Base-by-base conservation (phyloP, 2,329 filamentous ascomycete genomes). In the Trichoderma gracile region DNA sequence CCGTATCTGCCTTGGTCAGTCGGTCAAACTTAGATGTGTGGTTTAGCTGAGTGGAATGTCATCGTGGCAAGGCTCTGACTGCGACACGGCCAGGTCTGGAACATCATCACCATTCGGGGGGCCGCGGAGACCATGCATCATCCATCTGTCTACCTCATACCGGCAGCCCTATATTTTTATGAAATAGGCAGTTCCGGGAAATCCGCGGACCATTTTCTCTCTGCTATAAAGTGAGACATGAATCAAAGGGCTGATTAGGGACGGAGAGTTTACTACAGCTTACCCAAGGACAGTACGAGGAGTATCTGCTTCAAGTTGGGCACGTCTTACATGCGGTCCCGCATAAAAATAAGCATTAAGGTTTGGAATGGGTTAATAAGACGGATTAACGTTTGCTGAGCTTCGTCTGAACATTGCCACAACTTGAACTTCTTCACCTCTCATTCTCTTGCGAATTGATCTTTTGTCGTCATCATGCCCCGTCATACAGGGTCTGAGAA, bases 91-190 rank as follows among this genome's bases (percentile, higher is more conserved):
- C 82, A 0, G 82, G 80, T 0, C 78, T 83, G 0, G 84, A 83
- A 0, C 85, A 83, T 30, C 83, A 86, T 72, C 83, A 86, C 72
- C 85, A 84, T 70, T 83, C 84, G 2, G 74, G 84, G 57, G 82
- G 81, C 15, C 73, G 82, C 14, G 78, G 78, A 4, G 83, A 82
- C 1, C 78, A 78, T 1, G 69, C 84, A 10, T 78, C 85, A 17
- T 81, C 82, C 6, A 71, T 86, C 49, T 85, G 85, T 71, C 86
- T 86, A 63, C 68, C 86, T 64, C 83, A 83, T 0, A 81, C 82
- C 0, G 83, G 83, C 1, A 75, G 83, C 42, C 10, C 10, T 14
- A 85, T 86, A 25, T 61, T 78, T 78, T 30, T 84, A 83, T 68
- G 75, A 78, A 64, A 4, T 7, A 17, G 79, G 7, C 77, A 75